Conservation (phyloP, 768 basidiomycete genomes). For the Hygrocybe coccinea region DNA sequence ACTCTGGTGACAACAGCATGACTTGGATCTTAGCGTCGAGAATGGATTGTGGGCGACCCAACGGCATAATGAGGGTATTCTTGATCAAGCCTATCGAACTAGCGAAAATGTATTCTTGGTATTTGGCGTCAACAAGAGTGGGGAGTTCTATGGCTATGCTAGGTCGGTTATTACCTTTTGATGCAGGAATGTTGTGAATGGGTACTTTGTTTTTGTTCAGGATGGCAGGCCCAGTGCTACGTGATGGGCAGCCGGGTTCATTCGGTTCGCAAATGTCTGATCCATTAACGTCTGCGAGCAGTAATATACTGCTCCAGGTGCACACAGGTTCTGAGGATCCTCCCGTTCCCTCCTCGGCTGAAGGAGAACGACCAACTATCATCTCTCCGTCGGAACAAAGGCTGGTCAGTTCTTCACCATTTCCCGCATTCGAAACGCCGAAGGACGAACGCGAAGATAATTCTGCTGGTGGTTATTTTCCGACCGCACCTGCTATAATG, state of each 20-base stretch:
- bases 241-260: constrained; percentile 44
- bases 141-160: constrained; percentile 93
- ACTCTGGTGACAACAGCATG: constrained; percentile 42
- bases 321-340: constrained; percentile 14
- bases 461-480: constrained; percentile 8
- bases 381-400: constrained; percentile 2
- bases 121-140: constrained; percentile 90
- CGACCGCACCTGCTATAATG: constrained; percentile 53
- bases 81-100: constrained; percentile 92
- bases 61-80: constrained; percentile 82
- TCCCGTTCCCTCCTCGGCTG: constrained; percentile 7
- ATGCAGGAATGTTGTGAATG: not conserved
- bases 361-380: constrained; percentile 3
- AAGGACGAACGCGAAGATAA: not conserved
- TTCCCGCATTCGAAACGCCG: constrained; percentile 13
- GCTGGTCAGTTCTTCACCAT: constrained; percentile 33
- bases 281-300: constrained; percentile 29
- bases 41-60: constrained; percentile 89
- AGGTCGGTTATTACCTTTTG: constrained; percentile 40
- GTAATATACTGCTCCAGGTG: constrained; percentile 8
- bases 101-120: constrained; percentile 83
- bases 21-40: constrained; percentile 75
- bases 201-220: constrained; percentile 32
- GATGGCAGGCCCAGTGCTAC: constrained; percentile 64
- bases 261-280: constrained; percentile 50